Evolutionary conservation across 164 flowering plant species (phyloP).

Genomic region (Platanus orientalis): DNA sequence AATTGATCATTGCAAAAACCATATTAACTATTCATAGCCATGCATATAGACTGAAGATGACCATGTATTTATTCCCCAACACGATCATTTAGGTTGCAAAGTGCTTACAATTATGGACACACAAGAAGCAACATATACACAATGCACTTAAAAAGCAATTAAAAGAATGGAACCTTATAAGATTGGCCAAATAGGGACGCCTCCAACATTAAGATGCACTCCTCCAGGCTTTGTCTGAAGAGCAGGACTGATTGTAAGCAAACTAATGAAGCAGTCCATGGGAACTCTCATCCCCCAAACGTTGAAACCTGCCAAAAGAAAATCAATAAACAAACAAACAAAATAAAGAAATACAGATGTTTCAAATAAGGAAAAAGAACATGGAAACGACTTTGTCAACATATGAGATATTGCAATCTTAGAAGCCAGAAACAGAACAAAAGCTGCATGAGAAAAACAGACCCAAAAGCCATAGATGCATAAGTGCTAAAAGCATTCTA

Average conservation of each 20-base stretch:
- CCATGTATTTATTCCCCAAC: too few species aligned
- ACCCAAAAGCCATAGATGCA: background rate
- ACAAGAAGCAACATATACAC: too few species aligned
- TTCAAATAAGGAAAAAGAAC: background rate
- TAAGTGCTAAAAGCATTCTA: background rate
- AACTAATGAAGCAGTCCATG: constrained; percentile 54
- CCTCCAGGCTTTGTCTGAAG: constrained; percentile 65
- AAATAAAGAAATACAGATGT: background rate
- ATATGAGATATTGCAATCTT: background rate
- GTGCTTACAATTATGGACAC: too few species aligned
- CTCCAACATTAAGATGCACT: constrained; percentile 28
- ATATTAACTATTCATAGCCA: too few species aligned
- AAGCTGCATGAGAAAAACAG: background rate
- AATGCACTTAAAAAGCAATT: background rate
- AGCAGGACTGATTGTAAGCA: constrained; percentile 70
- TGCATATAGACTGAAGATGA: too few species aligned
- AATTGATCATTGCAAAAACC: too few species aligned
- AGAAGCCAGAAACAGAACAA: background rate
- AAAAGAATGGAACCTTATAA: constrained; percentile 5
- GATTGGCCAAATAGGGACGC: constrained; percentile 30
- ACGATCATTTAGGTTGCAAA: too few species aligned
- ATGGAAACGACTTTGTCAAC: background rate
- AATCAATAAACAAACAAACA: too few species aligned
- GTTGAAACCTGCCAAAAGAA: constrained; percentile 15
- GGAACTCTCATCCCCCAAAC: constrained; percentile 89